These are phyloP conservation scores for Tetraselmis chui DNA, from an alignment of 139 green algal genomes.

Conservation along the genomic window DNA sequence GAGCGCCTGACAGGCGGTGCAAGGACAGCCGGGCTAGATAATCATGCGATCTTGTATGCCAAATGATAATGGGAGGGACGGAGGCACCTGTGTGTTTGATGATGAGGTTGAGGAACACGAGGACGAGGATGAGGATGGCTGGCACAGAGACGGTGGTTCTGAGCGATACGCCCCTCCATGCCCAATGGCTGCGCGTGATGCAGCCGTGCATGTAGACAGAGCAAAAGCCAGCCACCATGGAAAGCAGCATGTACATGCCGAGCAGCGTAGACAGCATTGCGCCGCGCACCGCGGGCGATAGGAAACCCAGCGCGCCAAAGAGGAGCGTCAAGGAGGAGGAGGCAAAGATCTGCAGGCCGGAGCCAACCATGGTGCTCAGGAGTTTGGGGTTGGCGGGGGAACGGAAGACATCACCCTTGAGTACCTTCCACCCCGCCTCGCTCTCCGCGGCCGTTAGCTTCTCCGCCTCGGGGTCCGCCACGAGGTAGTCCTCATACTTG, in stretches of 20 bases:
- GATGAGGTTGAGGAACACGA: constrained; percentile 24
- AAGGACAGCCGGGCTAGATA: too few species aligned
- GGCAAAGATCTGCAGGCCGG: constrained; percentile 79
- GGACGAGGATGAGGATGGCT: constrained; percentile 74
- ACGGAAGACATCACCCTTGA: constrained; percentile 90
- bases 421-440: constrained; percentile 94
- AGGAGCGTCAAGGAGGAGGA: constrained; percentile 72
- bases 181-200: constrained; percentile 61
- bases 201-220: constrained; percentile 75
- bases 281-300: constrained; percentile 82
- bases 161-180: constrained; percentile 25
- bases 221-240: constrained; percentile 52
- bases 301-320: constrained; percentile 87
- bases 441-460: constrained; percentile 23
- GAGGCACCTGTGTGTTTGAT: background rate
- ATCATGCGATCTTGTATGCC: too few species aligned
- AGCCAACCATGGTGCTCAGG: constrained; percentile 54
- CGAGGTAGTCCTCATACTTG: constrained; percentile 87
- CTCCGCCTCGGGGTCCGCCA: constrained; percentile 40
- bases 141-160: constrained; percentile 67
- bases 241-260: constrained; percentile 77
- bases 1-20: too few species aligned
- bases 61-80: too few species aligned
- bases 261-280: constrained; percentile 80
- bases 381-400: constrained; percentile 44